Evolutionary conservation across 306 rosid genomes (phyloP).

Genomic region (Ziziphus jujuba): DNA sequence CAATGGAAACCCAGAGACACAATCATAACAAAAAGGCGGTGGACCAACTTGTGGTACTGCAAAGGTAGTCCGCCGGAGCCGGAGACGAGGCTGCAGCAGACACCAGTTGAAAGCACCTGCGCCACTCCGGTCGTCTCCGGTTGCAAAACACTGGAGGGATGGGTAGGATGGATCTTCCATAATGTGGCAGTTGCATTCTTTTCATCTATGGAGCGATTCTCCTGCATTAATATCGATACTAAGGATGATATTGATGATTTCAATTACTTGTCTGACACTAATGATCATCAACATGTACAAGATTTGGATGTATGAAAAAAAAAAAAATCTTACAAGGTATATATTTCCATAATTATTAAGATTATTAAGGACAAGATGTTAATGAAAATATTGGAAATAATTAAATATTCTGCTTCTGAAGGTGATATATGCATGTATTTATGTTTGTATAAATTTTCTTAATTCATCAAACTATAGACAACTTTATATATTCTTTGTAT

Average conservation of each 20-base stretch:
- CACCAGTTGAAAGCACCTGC: not conserved
- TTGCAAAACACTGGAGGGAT: conserved; percentile 9
- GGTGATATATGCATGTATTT: no score
- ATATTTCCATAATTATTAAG: no score
- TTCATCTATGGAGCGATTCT: conserved; percentile 23
- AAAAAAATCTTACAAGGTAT: no score
- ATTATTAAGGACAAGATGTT: no score
- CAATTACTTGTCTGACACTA: not conserved
- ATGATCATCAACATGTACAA: no score
- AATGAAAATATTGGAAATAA: no score
- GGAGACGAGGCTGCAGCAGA: not conserved
- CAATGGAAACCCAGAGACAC: not conserved
- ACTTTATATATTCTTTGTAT: no score
- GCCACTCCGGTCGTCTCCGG: not conserved
- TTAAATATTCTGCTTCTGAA: no score
- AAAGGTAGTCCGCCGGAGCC: not conserved
- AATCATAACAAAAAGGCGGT: not conserved
- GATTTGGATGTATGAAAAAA: no score
- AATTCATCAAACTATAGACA: no score
- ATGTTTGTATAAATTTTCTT: no score
- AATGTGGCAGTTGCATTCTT: conserved; percentile 17
- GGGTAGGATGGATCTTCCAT: conserved; percentile 21
- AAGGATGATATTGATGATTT: conserved; percentile 14
- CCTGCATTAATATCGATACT: conserved; percentile 23
- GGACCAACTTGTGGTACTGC: conserved; percentile 14